phyloP scores from a whole-genome alignment of 257 asterid species.

The Solanum ossicruentum region DNA sequence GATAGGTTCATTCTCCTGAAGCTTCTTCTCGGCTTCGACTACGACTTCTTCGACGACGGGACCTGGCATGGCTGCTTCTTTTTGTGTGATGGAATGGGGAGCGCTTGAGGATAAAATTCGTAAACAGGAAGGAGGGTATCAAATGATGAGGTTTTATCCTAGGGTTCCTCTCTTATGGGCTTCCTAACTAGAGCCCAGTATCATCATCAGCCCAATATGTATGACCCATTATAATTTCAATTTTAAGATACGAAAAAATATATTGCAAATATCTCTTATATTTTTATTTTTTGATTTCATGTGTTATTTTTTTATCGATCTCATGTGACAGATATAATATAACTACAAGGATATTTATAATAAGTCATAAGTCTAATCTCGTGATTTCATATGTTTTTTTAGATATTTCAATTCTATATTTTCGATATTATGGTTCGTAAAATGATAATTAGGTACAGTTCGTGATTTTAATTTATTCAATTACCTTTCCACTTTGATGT shows the following conservation, averaged over 20 bases:
- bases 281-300: not conserved
- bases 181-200: not conserved
- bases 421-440: not conserved
- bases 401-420: not conserved
- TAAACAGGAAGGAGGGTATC: not conserved
- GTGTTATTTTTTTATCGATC: not conserved
- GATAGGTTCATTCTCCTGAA: conserved; percentile 47
- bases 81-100: not conserved
- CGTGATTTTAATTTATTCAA: not conserved
- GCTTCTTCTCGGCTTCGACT: conserved; percentile 29
- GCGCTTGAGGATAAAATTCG: not conserved
- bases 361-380: too few species aligned
- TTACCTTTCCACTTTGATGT: not conserved
- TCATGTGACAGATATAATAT: not conserved
- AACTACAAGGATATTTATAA: too few species aligned
- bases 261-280: not conserved
- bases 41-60: conserved; percentile 50
- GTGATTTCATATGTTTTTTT: not conserved
- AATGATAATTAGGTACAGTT: not conserved
- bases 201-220: not conserved
- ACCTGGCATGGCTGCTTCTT: conserved; percentile 41
- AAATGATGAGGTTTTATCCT: not conserved
- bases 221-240: not conserved
- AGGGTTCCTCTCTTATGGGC: not conserved
- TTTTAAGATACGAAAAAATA: not conserved